phyloP scores from a whole-genome alignment of 1,284 basidiomycete species.

The Stygiomarasmius scandens region DNA sequence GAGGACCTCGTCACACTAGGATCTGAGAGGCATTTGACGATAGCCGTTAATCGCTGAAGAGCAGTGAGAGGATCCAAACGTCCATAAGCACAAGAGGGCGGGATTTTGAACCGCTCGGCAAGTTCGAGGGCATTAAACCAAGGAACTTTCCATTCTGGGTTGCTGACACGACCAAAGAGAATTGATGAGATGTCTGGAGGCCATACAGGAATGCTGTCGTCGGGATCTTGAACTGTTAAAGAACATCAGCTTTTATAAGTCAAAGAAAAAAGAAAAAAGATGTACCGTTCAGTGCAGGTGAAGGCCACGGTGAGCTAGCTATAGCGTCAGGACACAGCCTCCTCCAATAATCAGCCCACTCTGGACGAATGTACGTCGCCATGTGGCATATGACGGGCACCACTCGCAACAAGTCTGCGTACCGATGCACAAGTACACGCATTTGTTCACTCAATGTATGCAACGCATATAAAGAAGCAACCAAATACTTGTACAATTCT shows the following conservation, averaged over 20 bases:
- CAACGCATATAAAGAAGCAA: conserved; percentile 66
- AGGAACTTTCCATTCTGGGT: conserved; percentile 65
- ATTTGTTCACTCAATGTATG: conserved; percentile 79
- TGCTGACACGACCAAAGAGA: conserved; percentile 64
- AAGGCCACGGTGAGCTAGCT: conserved; percentile 51
- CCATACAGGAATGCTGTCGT: conserved; percentile 71
- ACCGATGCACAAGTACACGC: conserved; percentile 56
- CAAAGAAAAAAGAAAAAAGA: conserved; percentile 13
- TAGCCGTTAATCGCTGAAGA: conserved; percentile 50
- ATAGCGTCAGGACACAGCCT: conserved; percentile 67
- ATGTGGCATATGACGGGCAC: conserved; percentile 68
- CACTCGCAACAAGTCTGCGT: conserved; percentile 59
- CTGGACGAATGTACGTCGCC: conserved; percentile 66
- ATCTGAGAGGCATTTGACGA: conserved; percentile 64
- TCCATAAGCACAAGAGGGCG: conserved; percentile 64
- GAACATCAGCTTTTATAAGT: conserved; percentile 14
- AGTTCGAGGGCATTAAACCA: conserved; percentile 54
- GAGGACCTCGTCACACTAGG: conserved; percentile 48
- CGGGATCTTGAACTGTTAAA: conserved; percentile 48
- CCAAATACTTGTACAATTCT: conserved; percentile 40
- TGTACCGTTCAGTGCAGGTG: conserved; percentile 47
- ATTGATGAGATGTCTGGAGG: conserved; percentile 68
- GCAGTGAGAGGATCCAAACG: conserved; percentile 54
- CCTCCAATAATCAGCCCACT: conserved; percentile 91
- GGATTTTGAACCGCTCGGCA: conserved; percentile 50